Base-by-base conservation (phyloP, 371 early-diverging fungal species). In the Lichtheimia corymbifera region DNA sequence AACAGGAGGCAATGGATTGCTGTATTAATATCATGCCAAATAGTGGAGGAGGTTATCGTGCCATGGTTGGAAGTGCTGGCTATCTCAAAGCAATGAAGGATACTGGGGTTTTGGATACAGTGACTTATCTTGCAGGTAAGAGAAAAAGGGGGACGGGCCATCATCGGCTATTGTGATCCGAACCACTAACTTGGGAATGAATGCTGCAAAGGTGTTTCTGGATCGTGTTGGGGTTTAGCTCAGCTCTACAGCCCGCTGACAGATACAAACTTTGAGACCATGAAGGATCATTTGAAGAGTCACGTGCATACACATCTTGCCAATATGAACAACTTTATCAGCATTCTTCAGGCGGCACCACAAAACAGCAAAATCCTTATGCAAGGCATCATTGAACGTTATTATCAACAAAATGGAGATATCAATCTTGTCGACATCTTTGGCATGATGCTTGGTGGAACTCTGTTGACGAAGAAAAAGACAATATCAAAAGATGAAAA, bases 21-120 rank as follows among this genome's bases (percentile, higher is more conserved):
- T 60, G 47, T n/a, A 47, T 25, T 41, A 12, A 43, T n/a, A 59
- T 50, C 14, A 50, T 28, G 2, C 11, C 11, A 22, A 22, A n/a
- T 51, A 88, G 88, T 56, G 90, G 90, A 20, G 90, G 90, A 7
- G 90, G 90, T 5, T 86, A 81, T 64, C 80, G 90, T 7, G 87
- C 90, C 2, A 89, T 89, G 90, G 59, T 88, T 4, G 82, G 85
- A 12, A 74, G 79, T 15, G 61, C 71, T n/a, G 90, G 88, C 4
- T 86, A 83, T 56, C 65, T 86, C 61, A 73, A 76, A 5, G 85
- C 80, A 1, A 78, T 84, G 69, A 66, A 85, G 45, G 71, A 84
- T 18, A 70, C 77, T 1, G 88, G 88, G 17, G 50, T 79, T 1
- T 70, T 78, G 40, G 86, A 86, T 54, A 83, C 84, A 49, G 67